A percentile compares a stretch with the other conserved stretches of the same genome.
These are phyloP conservation scores for Lenwebbia sp. DNA, from an alignment of 345 rosid genomes.

Conservation along the genomic window DNA sequence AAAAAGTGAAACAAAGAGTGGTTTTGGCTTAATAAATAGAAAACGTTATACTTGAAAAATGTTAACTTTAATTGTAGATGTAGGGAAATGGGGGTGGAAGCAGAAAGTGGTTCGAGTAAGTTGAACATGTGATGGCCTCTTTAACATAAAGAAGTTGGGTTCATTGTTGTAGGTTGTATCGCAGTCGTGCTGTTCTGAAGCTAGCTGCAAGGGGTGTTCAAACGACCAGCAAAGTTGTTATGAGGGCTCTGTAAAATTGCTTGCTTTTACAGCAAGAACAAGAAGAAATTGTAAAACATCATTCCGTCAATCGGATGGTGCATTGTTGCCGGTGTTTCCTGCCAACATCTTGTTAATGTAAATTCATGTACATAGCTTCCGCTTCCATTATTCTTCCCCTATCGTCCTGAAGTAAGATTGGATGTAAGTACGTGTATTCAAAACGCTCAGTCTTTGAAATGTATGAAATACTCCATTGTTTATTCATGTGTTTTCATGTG, in stretches of 20 bases:
- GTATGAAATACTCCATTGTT: neutral
- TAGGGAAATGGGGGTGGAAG: neutral
- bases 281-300: neutral
- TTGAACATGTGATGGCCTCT: neutral
- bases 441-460: neutral
- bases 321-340: neutral
- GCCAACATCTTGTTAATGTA: neutral
- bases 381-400: neutral
- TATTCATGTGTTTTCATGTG: neutral
- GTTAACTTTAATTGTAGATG: neutral
- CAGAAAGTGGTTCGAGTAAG: neutral
- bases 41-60: neutral
- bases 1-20: neutral
- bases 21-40: neutral
- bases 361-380: neutral
- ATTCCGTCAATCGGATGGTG: neutral
- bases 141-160: neutral
- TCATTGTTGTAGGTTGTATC: slow-evolving; percentile 44
- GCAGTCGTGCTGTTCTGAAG: slow-evolving; percentile 45
- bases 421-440: neutral
- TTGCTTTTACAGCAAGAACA: neutral
- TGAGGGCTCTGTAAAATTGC: slow-evolving; percentile 41
- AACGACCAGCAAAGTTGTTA: slow-evolving; percentile 53
- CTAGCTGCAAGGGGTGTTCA: slow-evolving; percentile 69
- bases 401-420: neutral